Percentiles rank a stretch among this genome's conserved stretches.
phyloP scores from a whole-genome alignment of 2,329 filamentous ascomycete species.

The Botrytis porri region DNA sequence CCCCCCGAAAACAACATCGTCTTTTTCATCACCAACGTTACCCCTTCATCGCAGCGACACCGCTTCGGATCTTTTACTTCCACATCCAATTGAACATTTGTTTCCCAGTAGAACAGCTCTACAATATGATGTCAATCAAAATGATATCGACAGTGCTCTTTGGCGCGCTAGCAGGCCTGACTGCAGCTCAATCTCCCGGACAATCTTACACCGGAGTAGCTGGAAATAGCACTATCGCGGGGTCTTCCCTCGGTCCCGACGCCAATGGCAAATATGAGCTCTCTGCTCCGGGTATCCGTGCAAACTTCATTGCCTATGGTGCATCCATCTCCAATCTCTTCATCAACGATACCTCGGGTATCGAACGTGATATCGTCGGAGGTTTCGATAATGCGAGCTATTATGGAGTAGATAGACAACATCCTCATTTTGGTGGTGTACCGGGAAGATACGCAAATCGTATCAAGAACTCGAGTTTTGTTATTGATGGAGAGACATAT shows the following conservation, averaged over 20 bases:
- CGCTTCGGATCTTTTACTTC: background rate
- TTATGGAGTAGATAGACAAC: slow-evolving; percentile 61
- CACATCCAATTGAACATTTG: background rate
- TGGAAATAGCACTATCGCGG: slow-evolving; percentile 32
- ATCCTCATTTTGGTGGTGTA: slow-evolving; percentile 70
- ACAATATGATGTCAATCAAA: slow-evolving; percentile 3
- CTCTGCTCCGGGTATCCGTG: slow-evolving; percentile 62
- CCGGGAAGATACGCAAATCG: slow-evolving; percentile 78
- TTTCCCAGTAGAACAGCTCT: background rate
- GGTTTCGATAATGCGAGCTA: slow-evolving; percentile 75
- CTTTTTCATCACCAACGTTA: background rate
- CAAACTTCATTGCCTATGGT: slow-evolving; percentile 70
- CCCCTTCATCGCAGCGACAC: background rate
- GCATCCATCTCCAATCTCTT: slow-evolving; percentile 70
- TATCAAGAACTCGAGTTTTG: slow-evolving; percentile 73
- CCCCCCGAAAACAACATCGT: background rate
- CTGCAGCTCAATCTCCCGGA: slow-evolving; percentile 27
- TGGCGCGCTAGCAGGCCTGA: slow-evolving; percentile 8
- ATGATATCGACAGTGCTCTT: slow-evolving; percentile 4
- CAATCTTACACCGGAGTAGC: slow-evolving; percentile 30
- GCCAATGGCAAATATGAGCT: slow-evolving; percentile 70
- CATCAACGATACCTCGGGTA: slow-evolving; percentile 65
- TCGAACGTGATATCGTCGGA: slow-evolving; percentile 66
- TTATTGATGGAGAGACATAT: slow-evolving; percentile 60
- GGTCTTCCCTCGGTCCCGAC: slow-evolving; percentile 43